Evolutionary conservation across 441 rosid species (phyloP).

Genomic region (Populus hybrid): DNA sequence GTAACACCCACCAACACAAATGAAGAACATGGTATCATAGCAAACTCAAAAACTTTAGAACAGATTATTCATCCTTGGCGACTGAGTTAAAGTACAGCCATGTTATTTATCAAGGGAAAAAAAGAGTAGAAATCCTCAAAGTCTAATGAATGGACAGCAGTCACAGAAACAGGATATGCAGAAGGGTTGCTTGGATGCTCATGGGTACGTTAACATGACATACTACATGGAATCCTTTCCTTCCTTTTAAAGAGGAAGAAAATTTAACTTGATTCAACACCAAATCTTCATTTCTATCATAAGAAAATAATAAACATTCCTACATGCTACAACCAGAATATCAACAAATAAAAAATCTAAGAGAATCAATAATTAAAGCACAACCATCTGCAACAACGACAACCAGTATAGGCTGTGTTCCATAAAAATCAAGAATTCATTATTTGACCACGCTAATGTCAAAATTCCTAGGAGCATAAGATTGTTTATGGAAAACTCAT

Average conservation of each 20-base stretch:
- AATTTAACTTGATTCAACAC: background rate
- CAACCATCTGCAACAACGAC: background rate
- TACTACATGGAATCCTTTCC: background rate
- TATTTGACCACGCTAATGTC: background rate
- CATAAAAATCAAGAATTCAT: conserved; percentile 1
- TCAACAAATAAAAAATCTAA: background rate
- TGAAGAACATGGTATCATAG: background rate
- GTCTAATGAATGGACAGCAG: no score
- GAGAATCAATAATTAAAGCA: background rate
- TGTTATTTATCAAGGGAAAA: background rate
- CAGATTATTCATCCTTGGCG: background rate
- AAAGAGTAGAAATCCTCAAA: no score
- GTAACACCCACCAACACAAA: background rate
- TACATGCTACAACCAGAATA: background rate
- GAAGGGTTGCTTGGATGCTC: background rate
- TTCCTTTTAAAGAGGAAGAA: background rate
- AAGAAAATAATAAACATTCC: background rate
- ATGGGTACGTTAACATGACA: background rate
- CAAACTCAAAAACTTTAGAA: background rate
- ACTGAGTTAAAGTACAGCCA: background rate
- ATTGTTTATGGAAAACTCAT: conserved; percentile 14
- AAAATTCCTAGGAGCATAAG: background rate
- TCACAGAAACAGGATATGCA: background rate
- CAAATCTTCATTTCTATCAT: background rate
- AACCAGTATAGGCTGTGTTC: background rate